phyloP scores from a whole-genome alignment of 306 rosid species.

The Fagus crenata region DNA sequence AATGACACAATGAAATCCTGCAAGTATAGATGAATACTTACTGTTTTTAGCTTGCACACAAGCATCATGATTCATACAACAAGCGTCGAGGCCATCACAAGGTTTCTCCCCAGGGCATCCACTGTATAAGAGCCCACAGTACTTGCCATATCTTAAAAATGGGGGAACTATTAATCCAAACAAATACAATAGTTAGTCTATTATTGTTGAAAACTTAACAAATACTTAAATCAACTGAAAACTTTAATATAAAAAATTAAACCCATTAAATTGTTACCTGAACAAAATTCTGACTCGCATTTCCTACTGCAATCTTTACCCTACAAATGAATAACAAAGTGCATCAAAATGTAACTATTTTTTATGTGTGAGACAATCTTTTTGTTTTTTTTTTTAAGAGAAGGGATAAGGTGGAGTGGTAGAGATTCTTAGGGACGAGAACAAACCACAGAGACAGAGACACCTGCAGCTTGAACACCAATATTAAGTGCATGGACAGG shows the following conservation, averaged over 20 bases:
- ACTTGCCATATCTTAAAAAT: constrained; percentile 85
- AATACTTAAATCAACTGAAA: too few relatives aligned
- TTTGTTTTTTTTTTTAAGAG: background rate
- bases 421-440: constrained; percentile 3
- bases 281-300: constrained; percentile 90
- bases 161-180: constrained; percentile 64
- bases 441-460: constrained; percentile 56
- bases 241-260: too few relatives aligned
- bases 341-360: background rate
- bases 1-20: too few relatives aligned
- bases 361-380: background rate
- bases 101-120: constrained; percentile 96
- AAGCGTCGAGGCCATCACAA: constrained; percentile 91
- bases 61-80: constrained; percentile 88
- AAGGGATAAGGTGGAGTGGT: background rate
- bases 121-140: constrained; percentile 82
- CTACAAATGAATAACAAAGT: constrained; percentile 36
- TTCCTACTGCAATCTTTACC: constrained; percentile 78
- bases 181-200: background rate
- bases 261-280: constrained; percentile 46
- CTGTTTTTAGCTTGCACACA: constrained; percentile 74
- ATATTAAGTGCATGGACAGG: constrained; percentile 60
- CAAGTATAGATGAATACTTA: constrained; percentile 32
- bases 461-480: constrained; percentile 64
- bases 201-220: too few relatives aligned